Evolutionary conservation across 306 rosid genomes (phyloP).

Genomic region (Cyclanthera cordifolia): DNA sequence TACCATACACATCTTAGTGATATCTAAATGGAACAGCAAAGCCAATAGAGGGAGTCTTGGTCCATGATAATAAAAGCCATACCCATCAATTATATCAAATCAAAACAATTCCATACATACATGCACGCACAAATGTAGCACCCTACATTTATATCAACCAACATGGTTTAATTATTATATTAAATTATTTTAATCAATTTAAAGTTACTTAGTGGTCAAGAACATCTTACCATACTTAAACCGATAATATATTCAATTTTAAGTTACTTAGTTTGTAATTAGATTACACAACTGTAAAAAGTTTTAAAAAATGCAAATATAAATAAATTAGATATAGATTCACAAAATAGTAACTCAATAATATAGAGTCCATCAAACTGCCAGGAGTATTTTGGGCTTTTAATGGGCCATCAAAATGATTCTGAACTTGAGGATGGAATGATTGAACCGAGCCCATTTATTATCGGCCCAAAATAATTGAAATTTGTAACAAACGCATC

Average conservation of each 20-base stretch:
- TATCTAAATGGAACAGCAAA: neutral
- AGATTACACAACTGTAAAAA: too few relatives aligned
- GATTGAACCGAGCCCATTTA: neutral
- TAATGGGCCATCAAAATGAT: neutral
- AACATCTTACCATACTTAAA: too few relatives aligned
- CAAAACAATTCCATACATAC: neutral
- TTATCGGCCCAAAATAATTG: neutral
- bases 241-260: too few relatives aligned
- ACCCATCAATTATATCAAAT: neutral
- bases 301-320: too few relatives aligned
- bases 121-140: neutral
- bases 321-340: too few relatives aligned
- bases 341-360: too few relatives aligned
- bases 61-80: neutral
- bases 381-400: neutral
- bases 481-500: neutral
- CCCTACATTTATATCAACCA: too few relatives aligned
- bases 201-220: too few relatives aligned
- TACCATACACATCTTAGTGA: neutral
- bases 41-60: neutral
- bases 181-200: too few relatives aligned
- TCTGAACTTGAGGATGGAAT: neutral
- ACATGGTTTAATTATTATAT: too few relatives aligned
- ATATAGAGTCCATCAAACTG: too few relatives aligned
- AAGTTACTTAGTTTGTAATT: too few relatives aligned